Percentiles rank a stretch among this genome's conserved stretches.
Evolutionary conservation across 371 early-diverging fungal species (phyloP).

Genomic region (Mortierella sp.): DNA sequence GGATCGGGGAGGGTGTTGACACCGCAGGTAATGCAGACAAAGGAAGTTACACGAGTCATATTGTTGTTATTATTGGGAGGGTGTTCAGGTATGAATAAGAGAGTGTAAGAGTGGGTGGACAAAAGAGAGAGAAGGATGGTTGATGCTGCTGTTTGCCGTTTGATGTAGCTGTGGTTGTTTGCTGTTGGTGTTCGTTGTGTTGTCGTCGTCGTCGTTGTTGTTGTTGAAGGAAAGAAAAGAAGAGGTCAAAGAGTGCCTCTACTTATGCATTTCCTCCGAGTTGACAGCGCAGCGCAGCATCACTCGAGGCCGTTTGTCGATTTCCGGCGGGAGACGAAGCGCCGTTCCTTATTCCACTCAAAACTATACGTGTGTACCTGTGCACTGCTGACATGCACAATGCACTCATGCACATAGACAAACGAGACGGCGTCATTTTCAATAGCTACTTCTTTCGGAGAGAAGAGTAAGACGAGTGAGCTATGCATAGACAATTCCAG

Average conservation of each 20-base stretch:
- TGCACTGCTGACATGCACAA: no score
- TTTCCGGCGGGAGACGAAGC: no score
- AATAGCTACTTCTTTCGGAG: no score
- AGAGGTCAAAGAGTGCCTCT: background rate
- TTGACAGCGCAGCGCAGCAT: background rate
- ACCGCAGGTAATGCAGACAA: conserved; percentile 46
- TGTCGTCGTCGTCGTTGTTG: background rate
- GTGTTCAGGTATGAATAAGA: background rate
- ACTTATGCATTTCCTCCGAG: background rate
- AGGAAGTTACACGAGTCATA: conserved; percentile 22
- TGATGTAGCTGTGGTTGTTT: no score
- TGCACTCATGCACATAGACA: no score
- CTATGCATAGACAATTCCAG: no score
- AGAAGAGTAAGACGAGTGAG: no score
- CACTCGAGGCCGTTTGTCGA: no score
- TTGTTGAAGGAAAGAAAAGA: background rate
- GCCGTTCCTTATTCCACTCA: no score
- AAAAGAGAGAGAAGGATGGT: background rate
- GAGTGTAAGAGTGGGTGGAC: background rate
- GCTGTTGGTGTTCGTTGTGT: background rate
- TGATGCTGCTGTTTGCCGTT: background rate
- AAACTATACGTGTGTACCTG: no score
- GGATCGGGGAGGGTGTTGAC: conserved; percentile 29
- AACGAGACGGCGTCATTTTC: no score
- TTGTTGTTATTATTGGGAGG: background rate